Conservation (phyloP, 768 basidiomycete genomes). For the Mycena maculata region DNA sequence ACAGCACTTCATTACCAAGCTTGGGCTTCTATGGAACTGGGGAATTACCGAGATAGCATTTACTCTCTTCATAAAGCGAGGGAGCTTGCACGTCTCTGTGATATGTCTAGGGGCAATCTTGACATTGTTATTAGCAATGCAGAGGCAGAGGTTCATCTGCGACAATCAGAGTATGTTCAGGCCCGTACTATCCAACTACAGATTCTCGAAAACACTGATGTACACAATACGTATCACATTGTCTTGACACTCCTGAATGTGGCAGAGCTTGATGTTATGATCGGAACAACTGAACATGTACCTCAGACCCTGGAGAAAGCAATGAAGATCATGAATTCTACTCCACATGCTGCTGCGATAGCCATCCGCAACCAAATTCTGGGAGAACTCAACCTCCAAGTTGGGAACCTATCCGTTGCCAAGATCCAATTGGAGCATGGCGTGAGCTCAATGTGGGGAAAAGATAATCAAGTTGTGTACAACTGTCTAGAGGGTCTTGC, state of each 20-base stretch:
- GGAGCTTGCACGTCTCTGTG: no score
- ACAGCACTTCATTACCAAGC: no score
- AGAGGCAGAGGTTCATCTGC: neutral
- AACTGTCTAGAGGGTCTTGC: constrained; percentile 1
- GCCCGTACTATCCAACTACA: neutral
- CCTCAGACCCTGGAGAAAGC: no score
- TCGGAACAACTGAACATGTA: no score
- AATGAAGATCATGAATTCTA: neutral
- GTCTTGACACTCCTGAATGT: no score
- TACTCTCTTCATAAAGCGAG: neutral
- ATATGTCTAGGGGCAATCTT: neutral
- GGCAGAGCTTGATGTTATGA: no score
- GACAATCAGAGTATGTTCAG: constrained; percentile 2
- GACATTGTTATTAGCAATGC: neutral
- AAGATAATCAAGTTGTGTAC: neutral
- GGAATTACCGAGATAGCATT: neutral
- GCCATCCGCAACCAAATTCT: neutral
- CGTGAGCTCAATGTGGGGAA: no score
- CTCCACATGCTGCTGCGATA: neutral
- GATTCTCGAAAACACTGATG: neutral
- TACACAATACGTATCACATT: neutral
- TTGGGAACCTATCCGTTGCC: neutral
- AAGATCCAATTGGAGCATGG: neutral
- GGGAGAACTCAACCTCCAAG: neutral
- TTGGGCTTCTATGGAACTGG: no score